phyloP scores from a whole-genome alignment of 164 flowering plant species.

The Kingdonia uniflora region DNA sequence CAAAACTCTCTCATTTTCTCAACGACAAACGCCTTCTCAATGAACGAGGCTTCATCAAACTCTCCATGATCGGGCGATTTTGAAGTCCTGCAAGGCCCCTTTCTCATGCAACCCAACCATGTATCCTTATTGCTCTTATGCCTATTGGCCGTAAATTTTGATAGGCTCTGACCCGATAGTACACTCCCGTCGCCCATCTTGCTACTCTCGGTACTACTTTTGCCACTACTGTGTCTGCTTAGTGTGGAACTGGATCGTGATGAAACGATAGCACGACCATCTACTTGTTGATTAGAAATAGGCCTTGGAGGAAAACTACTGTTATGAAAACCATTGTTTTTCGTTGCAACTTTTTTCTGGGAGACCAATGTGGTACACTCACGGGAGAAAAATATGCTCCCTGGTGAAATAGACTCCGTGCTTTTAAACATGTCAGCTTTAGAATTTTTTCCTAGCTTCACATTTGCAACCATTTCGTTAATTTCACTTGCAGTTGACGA shows the following conservation, averaged over 20 bases:
- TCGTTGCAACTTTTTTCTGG: conserved; percentile 17
- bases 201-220: conserved; percentile 24
- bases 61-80: conserved; percentile 38
- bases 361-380: conserved; percentile 18
- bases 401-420: conserved; percentile 42
- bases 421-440: conserved; percentile 19
- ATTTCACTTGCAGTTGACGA: conserved; percentile 39
- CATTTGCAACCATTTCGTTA: conserved; percentile 50
- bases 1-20: conserved; percentile 57
- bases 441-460: conserved; percentile 18
- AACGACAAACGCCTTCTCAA: conserved; percentile 57
- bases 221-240: conserved; percentile 28
- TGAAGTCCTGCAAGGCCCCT: conserved; percentile 41
- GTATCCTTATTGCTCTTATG: conserved; percentile 34
- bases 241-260: conserved; percentile 23
- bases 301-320: conserved; percentile 15
- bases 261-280: conserved; percentile 12
- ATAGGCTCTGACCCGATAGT: conserved; percentile 24
- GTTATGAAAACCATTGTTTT: conserved; percentile 8
- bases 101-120: conserved; percentile 54
- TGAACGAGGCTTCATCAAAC: conserved; percentile 49
- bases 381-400: conserved; percentile 54
- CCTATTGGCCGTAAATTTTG: conserved; percentile 36
- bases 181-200: conserved; percentile 35
- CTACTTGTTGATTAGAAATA: conserved; percentile 11